A percentile compares a stretch with the other conserved stretches of the same genome.
phyloP scores from a whole-genome alignment of 2,329 filamentous ascomycete species.

The Talaromyces sp. region DNA sequence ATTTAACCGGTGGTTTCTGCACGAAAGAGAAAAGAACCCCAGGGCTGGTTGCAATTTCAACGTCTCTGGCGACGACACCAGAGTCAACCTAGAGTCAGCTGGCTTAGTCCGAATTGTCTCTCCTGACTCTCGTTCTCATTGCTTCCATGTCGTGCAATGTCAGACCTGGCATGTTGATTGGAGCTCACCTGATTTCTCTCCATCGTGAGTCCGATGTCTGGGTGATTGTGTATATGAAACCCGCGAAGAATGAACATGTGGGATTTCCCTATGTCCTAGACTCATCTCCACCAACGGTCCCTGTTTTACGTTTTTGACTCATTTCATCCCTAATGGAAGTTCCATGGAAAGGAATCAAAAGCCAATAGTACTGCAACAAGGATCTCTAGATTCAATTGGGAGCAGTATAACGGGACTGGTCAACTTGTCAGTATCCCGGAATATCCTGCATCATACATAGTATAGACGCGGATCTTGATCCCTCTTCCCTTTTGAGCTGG shows the following conservation, averaged over 20 bases:
- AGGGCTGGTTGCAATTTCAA: constrained; percentile 25
- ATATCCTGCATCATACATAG: constrained; percentile 14
- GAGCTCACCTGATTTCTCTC: constrained; percentile 9
- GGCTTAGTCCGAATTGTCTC: constrained; percentile 11
- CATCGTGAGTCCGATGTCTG: background rate
- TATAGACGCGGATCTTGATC: background rate
- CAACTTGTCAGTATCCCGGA: constrained; percentile 14
- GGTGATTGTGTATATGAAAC: constrained; percentile 13
- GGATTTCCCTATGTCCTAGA: constrained; percentile 4
- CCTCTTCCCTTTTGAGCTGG: constrained; percentile 9
- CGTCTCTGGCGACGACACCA: constrained; percentile 17
- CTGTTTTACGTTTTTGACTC: background rate
- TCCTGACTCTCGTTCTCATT: constrained; percentile 5
- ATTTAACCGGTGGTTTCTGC: background rate
- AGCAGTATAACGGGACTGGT: background rate
- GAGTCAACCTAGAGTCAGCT: constrained; percentile 18
- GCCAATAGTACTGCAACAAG: background rate
- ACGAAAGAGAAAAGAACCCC: background rate
- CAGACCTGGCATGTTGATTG: constrained; percentile 19
- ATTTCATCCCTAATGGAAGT: background rate
- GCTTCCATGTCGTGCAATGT: constrained; percentile 24
- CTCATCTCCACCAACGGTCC: background rate
- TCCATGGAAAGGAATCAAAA: background rate
- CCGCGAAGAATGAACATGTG: background rate
- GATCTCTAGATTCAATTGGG: background rate